Conservation (phyloP, 2,329 filamentous ascomycete genomes). For the Pezicula rhizophila region DNA sequence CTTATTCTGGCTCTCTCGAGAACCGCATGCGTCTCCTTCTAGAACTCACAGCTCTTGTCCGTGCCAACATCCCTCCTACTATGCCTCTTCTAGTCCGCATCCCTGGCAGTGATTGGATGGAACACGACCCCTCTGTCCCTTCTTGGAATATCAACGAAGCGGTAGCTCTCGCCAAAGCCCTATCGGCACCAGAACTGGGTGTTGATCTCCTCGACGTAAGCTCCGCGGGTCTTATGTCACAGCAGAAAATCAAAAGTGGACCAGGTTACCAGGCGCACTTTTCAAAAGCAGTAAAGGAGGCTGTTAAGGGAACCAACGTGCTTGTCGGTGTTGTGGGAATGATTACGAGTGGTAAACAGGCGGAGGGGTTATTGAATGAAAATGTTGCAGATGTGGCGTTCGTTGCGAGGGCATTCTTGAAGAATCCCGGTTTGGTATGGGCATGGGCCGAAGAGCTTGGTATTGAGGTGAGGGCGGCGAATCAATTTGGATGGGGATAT, state of each 20-base stretch:
- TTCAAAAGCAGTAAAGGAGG: conserved; percentile 60
- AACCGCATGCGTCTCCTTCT: conserved; percentile 63
- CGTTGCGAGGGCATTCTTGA: conserved; percentile 46
- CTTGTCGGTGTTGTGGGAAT: conserved; percentile 39
- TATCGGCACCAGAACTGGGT: conserved; percentile 57
- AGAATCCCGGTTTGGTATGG: conserved; percentile 49
- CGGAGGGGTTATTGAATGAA: conserved; percentile 39
- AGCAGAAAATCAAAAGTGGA: conserved; percentile 48
- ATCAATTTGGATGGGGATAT: conserved; percentile 49
- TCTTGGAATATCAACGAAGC: conserved; percentile 64
- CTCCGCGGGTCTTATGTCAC: conserved; percentile 56
- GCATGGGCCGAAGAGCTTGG: conserved; percentile 47
- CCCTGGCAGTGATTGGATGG: conserved; percentile 70
- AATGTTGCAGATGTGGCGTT: conserved; percentile 40
- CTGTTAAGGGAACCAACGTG: conserved; percentile 42
- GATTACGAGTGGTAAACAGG: conserved; percentile 36
- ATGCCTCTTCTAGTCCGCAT: conserved; percentile 70
- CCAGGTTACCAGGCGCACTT: conserved; percentile 66
- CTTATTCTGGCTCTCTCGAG: conserved; percentile 61
- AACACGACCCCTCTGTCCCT: conserved; percentile 37
- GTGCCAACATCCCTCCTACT: conserved; percentile 53
- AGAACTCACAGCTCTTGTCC: conserved; percentile 58
- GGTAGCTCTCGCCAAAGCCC: conserved; percentile 47
- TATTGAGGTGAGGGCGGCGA: conserved; percentile 36
- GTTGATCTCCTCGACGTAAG: conserved; percentile 70